Evolutionary conservation across 768 basidiomycete genomes (phyloP).

Genomic region (Xerocomus potaroensis): DNA sequence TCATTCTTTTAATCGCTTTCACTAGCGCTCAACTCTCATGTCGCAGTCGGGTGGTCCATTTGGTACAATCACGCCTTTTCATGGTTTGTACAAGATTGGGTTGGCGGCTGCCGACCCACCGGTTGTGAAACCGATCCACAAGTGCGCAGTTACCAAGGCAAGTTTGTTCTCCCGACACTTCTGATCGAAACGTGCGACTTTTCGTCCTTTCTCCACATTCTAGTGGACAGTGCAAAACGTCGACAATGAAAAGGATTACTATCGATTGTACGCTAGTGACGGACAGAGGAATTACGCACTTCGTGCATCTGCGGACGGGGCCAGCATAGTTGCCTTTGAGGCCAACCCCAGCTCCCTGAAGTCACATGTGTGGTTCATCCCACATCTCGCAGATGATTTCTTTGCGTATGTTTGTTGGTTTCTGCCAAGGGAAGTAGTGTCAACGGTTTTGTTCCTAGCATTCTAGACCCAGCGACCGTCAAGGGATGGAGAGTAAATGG

Average conservation of each 20-base stretch:
- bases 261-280: slow-evolving; percentile 2
- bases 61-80: neutral
- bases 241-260: neutral
- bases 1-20: no score
- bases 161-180: neutral
- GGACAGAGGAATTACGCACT: neutral
- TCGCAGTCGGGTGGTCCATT: neutral
- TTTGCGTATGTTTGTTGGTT: neutral
- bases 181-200: no score
- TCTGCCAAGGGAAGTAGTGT: neutral
- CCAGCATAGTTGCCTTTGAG: neutral
- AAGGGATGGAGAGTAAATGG: neutral
- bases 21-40: neutral
- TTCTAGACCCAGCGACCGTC: neutral
- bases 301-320: slow-evolving; percentile 2
- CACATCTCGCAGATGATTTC: neutral
- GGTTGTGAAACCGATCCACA: neutral
- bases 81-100: neutral
- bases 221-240: slow-evolving; percentile 6
- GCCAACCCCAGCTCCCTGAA: neutral
- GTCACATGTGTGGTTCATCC: slow-evolving; percentile 5
- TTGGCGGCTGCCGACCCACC: neutral
- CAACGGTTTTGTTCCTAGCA: neutral
- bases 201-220: no score
- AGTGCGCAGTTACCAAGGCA: neutral